These are phyloP conservation scores for Zygotorulaspora florentina DNA, from an alignment of 805 yeast species.

Conservation along the genomic window DNA sequence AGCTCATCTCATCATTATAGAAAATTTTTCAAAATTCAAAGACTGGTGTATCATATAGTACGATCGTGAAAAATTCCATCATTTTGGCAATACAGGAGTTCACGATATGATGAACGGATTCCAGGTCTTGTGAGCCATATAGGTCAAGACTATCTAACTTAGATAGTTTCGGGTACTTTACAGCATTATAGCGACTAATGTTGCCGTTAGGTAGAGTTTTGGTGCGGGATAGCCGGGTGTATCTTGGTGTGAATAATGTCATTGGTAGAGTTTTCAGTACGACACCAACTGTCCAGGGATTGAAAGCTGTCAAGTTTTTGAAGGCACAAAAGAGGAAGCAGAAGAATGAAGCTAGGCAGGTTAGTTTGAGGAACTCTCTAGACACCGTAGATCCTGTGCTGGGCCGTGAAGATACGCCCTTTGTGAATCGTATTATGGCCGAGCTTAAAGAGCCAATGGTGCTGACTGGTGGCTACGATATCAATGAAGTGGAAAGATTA, in stretches of 20 bases:
- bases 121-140: neutral
- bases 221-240: neutral
- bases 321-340: conserved; percentile 35
- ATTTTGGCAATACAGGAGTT: neutral
- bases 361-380: conserved; percentile 21
- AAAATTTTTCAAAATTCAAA: conserved; percentile 13
- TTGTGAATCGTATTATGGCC: conserved; percentile 61
- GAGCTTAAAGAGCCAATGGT: conserved; percentile 63
- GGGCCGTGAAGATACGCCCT: conserved; percentile 64
- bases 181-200: neutral
- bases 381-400: conserved; percentile 76
- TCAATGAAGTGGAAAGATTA: conserved; percentile 68
- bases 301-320: conserved; percentile 31
- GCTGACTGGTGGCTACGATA: conserved; percentile 54
- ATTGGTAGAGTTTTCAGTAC: conserved; percentile 12
- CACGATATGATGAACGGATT: neutral
- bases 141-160: neutral
- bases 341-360: conserved; percentile 35
- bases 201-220: neutral
- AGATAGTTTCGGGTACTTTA: neutral
- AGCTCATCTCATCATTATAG: conserved; percentile 11
- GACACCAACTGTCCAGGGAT: conserved; percentile 9
- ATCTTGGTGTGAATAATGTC: neutral
- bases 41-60: neutral
- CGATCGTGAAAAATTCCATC: neutral